Evolutionary conservation across 2,329 filamentous ascomycete species (phyloP).

Genomic region (Fusarium newnesense): DNA sequence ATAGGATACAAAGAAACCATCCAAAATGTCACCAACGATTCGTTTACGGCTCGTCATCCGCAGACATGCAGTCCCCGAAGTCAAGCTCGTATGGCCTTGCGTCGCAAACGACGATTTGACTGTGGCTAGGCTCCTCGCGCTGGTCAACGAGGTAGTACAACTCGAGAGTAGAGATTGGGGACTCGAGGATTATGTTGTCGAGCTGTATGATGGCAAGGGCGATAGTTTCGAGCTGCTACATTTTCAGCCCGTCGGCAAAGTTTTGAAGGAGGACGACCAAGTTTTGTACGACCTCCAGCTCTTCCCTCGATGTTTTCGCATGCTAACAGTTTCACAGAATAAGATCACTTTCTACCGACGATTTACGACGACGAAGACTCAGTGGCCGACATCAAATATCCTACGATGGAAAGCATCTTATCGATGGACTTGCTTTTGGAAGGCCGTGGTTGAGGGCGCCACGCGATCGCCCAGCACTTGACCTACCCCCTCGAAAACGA

Average conservation of each 20-base stretch:
- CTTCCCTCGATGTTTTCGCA: not conserved
- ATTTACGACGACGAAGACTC: slow-evolving; percentile 77
- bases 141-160: slow-evolving; percentile 82
- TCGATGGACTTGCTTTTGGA: slow-evolving; percentile 89
- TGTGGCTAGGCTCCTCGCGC: slow-evolving; percentile 78
- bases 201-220: slow-evolving; percentile 68
- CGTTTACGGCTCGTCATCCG: slow-evolving; percentile 79
- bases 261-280: slow-evolving; percentile 86
- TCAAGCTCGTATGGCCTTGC: slow-evolving; percentile 77
- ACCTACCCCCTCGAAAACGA: slow-evolving; percentile 79
- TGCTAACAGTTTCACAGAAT: slow-evolving; percentile 64
- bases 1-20: not conserved
- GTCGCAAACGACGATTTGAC: slow-evolving; percentile 69
- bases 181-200: slow-evolving; percentile 88
- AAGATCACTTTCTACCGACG: slow-evolving; percentile 78
- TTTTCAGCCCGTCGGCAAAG: slow-evolving; percentile 75
- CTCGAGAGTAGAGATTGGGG: slow-evolving; percentile 86
- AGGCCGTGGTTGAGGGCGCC: slow-evolving; percentile 72
- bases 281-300: slow-evolving; percentile 69
- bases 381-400: slow-evolving; percentile 86
- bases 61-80: slow-evolving; percentile 78
- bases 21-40: slow-evolving; percentile 56
- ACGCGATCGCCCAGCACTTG: slow-evolving; percentile 71
- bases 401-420: slow-evolving; percentile 78
- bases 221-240: slow-evolving; percentile 86